Base-by-base conservation (phyloP, 192 early-diverging fungal species). In the Geranomyces variabilis region DNA sequence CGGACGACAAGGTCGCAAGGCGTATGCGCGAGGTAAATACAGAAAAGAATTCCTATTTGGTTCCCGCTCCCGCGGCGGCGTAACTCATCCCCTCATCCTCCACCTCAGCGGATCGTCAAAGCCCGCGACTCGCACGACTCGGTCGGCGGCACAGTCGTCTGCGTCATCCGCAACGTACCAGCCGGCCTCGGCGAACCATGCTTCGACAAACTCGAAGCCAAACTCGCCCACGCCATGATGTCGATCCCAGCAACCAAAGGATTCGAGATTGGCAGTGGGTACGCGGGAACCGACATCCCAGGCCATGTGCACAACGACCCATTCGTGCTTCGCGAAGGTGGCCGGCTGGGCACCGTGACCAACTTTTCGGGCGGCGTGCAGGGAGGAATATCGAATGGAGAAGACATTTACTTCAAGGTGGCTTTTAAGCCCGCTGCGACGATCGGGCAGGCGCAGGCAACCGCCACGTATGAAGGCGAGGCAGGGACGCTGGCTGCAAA, bases 241-340 rank as follows among this genome's bases (percentile, higher is more conserved):
- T 96, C 94, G 24, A 96, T 99, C 66, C 97, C 97, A 8, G 96
- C 97, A 4, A 99, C 97, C 22, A 99, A 99, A 78, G 93, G 93
- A 21, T 99, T 99, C 77, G 97, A 99, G 78, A 91, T 98, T 58
- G 97, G 97, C 0, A 92, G 90, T 48, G 97, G 97, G 22, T 93
- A 96, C 73, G 83, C 84, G 22, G 97, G 95, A 28, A 96, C 97
- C 1, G 84, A 81, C 24, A 89, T 98, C 63, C 86, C 86, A 0
- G 97, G 97, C 44, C 89, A 90, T 77, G 80, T 93, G 59, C 97
- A 99, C 77, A 99, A 99, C 71, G 97, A 99, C 74, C 81, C 92
- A 24, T 99, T 94, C 80, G 83, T 89, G 44, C 53, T 70, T n/a
- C 86, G 88, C 51, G 80, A 63, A 29, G 82, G 75, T 45, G 88